phyloP scores from a whole-genome alignment of 129 eudicot genomes.

The Centrapalus pauciflorus region DNA sequence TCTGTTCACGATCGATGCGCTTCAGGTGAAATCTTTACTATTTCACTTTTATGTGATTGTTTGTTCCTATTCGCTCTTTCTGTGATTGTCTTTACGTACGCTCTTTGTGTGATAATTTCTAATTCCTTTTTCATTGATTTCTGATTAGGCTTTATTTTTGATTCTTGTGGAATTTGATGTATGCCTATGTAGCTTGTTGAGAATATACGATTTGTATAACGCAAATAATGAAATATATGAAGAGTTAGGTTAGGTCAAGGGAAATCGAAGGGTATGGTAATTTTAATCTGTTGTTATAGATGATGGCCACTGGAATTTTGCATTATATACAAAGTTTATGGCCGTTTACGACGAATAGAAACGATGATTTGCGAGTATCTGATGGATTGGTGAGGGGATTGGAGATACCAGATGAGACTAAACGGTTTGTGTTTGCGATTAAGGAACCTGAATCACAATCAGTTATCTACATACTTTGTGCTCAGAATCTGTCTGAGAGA shows the following conservation, averaged over 20 bases:
- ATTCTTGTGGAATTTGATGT: not conserved
- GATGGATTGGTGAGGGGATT: constrained; percentile 55
- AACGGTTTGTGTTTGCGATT: constrained; percentile 75
- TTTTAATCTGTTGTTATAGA: not conserved
- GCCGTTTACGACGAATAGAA: constrained; percentile 47
- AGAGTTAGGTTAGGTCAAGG: not conserved
- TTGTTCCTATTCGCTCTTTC: not conserved
- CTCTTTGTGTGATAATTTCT: not conserved
- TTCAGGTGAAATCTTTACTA: constrained; percentile 6
- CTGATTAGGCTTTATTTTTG: constrained; percentile 10
- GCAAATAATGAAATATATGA: not conserved
- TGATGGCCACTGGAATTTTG: constrained; percentile 32
- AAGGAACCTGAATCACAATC: constrained; percentile 52
- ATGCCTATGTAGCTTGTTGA: not conserved
- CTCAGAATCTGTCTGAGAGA: constrained; percentile 82
- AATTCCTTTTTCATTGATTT: not conserved
- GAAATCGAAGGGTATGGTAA: constrained; percentile 3
- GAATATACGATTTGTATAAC: not conserved
- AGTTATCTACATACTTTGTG: constrained; percentile 66
- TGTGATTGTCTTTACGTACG: not conserved
- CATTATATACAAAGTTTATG: constrained; percentile 48
- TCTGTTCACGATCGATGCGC: not conserved
- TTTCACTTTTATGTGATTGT: not conserved
- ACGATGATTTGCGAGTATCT: constrained; percentile 56
- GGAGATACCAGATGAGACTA: constrained; percentile 62